Base-by-base conservation (phyloP, 306 rosid species). In the Cucurbita ficifolia region DNA sequence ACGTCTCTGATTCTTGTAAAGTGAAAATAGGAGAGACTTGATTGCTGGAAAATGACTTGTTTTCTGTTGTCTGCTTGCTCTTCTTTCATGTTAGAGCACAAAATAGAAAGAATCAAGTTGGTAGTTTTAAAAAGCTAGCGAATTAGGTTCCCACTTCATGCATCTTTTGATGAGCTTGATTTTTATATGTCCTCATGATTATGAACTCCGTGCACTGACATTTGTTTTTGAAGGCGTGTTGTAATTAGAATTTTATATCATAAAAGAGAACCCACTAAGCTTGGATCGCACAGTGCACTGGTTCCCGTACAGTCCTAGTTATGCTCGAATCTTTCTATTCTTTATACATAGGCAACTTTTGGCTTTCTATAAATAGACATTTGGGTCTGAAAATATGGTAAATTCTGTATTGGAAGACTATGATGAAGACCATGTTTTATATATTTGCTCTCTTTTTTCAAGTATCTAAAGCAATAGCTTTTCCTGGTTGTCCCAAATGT, bases 401-500 rank as follows among this genome's bases (percentile, higher is more conserved):
- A 55, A 77, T 54, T 71, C 33, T 60, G n/a, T 29, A 24, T 36
- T 21, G 70, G 77, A 74, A 46, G 73, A 62, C 65, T 72, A 35
- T 45, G 80, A 17, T 38, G 73, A 79, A 78, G 29, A 85, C 74
- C 21, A 87, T 78, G 85, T 10, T 22, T 75, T 2, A 48, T 61
- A 65, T 85, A 67, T 55, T 68, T 58, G 75, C 77, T 22, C 76
- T 83, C 13, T 59, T 86, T 48, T 59, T 82, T 75, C 39, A 71
- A 63, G 46, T 63, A 40, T 70, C 59, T 60, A 46, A 83, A 33
- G 84, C 72, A 53, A 76, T 82, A 12, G 58, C 84, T 13, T 17
- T 79, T 19, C 79, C 5, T 54, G 29, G 59, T 50, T 93, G 98
- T 83, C 78, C 94, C 0, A 62, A 85, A 69, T 90, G 97, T 76